Conservation (phyloP, 2,329 filamentous ascomycete species). For the Nannizziopsis barbatae region DNA sequence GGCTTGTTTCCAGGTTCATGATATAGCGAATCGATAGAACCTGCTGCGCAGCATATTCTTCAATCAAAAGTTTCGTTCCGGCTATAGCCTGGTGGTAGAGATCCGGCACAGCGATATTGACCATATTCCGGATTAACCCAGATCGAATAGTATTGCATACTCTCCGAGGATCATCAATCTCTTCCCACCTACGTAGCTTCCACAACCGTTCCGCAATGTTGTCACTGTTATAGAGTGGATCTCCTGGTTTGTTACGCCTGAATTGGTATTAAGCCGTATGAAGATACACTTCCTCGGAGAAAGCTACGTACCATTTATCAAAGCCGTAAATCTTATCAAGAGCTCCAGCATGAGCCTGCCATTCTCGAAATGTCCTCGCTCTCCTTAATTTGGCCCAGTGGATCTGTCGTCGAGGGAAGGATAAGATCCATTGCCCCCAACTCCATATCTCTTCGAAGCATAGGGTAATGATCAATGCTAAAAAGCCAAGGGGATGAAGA, state of each 20-base stretch:
- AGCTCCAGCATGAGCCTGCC: conserved; percentile 71
- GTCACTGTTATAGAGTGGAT: conserved; percentile 73
- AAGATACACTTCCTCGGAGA: not conserved
- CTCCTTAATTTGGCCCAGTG: conserved; percentile 30
- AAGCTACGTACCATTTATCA: conserved; percentile 56
- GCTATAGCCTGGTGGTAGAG: conserved; percentile 78
- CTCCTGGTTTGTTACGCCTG: conserved; percentile 72
- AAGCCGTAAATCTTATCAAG: conserved; percentile 73
- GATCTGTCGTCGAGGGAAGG: not conserved
- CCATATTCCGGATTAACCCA: conserved; percentile 68
- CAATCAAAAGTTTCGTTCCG: conserved; percentile 80
- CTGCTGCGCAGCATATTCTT: conserved; percentile 78
- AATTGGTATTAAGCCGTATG: not conserved
- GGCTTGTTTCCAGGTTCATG: conserved; percentile 51
- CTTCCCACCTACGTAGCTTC: conserved; percentile 56
- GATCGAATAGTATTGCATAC: conserved; percentile 72
- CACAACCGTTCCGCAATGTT: conserved; percentile 69
- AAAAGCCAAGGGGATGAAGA: not conserved
- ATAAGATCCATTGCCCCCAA: not conserved
- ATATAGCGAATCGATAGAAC: conserved; percentile 72
- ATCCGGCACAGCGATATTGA: conserved; percentile 71
- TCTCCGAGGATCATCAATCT: conserved; percentile 59
- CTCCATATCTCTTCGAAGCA: not conserved
- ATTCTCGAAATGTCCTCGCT: conserved; percentile 67
- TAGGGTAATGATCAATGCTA: not conserved